Conservation (phyloP, 2,329 filamentous ascomycete species). For the Zymoseptoria brevis region DNA sequence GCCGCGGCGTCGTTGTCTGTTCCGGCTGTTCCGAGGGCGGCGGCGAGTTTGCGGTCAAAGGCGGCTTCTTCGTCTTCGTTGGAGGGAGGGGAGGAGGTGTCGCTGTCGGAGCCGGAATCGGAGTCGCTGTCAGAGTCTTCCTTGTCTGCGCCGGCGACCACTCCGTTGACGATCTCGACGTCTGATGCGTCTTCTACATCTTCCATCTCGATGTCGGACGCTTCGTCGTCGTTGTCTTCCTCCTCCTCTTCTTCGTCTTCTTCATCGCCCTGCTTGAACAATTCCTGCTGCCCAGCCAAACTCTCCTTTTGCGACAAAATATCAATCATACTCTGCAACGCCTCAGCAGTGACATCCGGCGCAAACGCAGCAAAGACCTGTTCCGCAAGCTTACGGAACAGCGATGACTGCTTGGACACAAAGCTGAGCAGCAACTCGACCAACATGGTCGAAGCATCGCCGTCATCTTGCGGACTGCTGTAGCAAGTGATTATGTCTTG, state of each 20-base stretch:
- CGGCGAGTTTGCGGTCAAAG: conserved; percentile 69
- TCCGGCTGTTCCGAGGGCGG: conserved; percentile 64
- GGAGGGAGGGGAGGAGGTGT: conserved; percentile 14
- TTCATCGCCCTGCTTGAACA: conserved; percentile 59
- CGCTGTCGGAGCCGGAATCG: conserved; percentile 21
- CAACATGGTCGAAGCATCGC: conserved; percentile 55
- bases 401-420: conserved; percentile 71
- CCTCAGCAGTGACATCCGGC: conserved; percentile 61
- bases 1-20: conserved; percentile 40
- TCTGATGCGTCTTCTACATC: conserved; percentile 31
- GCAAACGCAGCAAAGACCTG: conserved; percentile 83
- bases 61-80: conserved; percentile 45
- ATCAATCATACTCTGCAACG: conserved; percentile 58
- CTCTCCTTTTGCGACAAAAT: conserved; percentile 74
- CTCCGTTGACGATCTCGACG: conserved; percentile 29
- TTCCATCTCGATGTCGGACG: conserved; percentile 32
- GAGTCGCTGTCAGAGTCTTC: conserved; percentile 22
- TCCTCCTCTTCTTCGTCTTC: conserved; percentile 18
- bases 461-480: conserved; percentile 47
- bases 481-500: conserved; percentile 74
- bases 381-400: conserved; percentile 79
- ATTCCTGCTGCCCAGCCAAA: conserved; percentile 70
- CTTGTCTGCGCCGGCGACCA: conserved; percentile 14
- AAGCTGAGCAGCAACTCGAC: conserved; percentile 89
- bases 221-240: conserved; percentile 11